Percentiles rank a stretch among this genome's conserved stretches.
These are phyloP conservation scores for Boletus eberwhitei DNA, from an alignment of 768 basidiomycete species.

Conservation along the genomic window DNA sequence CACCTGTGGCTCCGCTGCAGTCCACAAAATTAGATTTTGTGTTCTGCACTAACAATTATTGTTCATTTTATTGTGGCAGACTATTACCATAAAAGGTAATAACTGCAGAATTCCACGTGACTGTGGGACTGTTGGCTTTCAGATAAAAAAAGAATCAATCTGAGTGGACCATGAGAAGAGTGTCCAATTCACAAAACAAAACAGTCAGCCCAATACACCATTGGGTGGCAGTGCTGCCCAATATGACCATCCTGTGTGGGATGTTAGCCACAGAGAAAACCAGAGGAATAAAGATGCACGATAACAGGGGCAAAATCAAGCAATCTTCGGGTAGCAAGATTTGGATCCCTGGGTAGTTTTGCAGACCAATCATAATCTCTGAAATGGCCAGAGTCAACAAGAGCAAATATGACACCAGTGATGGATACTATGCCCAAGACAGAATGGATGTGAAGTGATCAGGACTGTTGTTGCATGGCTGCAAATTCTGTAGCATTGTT, in stretches of 20 bases:
- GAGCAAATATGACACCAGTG: conserved; percentile 43
- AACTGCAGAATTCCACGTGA: too few species aligned
- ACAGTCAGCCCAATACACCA: too few species aligned
- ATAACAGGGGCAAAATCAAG: conserved; percentile 66
- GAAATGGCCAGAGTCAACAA: conserved; percentile 40
- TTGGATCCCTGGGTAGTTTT: conserved; percentile 55
- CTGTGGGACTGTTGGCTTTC: too few species aligned
- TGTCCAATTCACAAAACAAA: too few species aligned
- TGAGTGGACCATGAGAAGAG: too few species aligned
- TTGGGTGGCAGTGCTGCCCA: too few species aligned
- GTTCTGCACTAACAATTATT: too few species aligned
- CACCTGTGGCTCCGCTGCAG: too few species aligned
- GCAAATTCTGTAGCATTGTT: conserved; percentile 15
- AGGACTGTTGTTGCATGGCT: conserved; percentile 17
- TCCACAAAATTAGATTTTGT: too few species aligned
- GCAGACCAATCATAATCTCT: conserved; percentile 39
- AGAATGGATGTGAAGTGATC: conserved; percentile 33
- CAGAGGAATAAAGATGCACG: conserved; percentile 39
- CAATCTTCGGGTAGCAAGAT: conserved; percentile 53
- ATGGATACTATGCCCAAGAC: conserved; percentile 42
- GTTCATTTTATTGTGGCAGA: too few species aligned
- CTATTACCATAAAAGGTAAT: too few species aligned
- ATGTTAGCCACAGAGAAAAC: background rate
- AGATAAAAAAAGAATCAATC: too few species aligned
- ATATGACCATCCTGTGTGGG: conserved; percentile 54